A percentile compares a stretch with the other conserved stretches of the same genome.
phyloP scores from a whole-genome alignment of 352 stramenopile species.

The Globisporangium camurandrum region DNA sequence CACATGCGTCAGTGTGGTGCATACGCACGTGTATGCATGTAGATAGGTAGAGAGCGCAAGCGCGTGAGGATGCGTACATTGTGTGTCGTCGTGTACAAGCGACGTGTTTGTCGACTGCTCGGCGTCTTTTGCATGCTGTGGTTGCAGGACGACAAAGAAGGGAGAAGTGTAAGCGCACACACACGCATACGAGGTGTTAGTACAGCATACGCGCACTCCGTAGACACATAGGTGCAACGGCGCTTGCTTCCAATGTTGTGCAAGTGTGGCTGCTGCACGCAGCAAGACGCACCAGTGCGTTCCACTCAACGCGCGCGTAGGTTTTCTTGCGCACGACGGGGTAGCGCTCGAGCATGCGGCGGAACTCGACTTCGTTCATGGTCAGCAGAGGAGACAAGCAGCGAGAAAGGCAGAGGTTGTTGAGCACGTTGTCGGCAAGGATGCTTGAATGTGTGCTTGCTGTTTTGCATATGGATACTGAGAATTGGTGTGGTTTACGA shows the following conservation, averaged over 20 bases:
- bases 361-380: constrained; percentile 74
- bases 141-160: not conserved
- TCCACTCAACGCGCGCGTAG: constrained; percentile 73
- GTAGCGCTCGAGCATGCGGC: constrained; percentile 58
- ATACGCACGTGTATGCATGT: not conserved
- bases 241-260: no score
- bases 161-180: not conserved
- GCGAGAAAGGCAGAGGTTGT: no score
- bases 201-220: not conserved
- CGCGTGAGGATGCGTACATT: no score
- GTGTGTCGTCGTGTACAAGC: constrained; percentile 2
- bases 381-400: no score
- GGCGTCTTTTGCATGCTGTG: constrained; percentile 16
- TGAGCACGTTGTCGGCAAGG: no score
- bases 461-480: no score
- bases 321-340: constrained; percentile 76
- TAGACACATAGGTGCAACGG: not conserved
- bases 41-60: not conserved
- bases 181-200: not conserved
- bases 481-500: no score
- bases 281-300: constrained; percentile 41
- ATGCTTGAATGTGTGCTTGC: no score
- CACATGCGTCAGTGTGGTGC: not conserved
- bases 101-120: constrained; percentile 6
- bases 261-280: not conserved